Conservation (phyloP, 2,329 filamentous ascomycete genomes). For the Massarina eburnea region DNA sequence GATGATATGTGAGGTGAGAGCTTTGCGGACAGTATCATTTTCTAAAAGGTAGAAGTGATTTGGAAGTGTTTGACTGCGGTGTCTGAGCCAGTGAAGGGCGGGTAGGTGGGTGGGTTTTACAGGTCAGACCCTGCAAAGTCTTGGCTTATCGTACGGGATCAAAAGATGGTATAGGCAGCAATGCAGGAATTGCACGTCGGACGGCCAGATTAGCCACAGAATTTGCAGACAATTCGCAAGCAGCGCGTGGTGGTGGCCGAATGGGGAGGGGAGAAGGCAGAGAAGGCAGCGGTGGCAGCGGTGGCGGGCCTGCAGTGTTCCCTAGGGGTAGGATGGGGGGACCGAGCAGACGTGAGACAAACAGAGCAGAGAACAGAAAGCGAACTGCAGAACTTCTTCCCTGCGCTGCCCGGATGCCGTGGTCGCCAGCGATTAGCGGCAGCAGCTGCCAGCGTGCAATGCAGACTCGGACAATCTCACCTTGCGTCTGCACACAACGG, state of each 20-base stretch:
- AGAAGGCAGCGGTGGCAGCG: constrained; percentile 30
- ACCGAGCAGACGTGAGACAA: no score
- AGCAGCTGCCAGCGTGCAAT: constrained; percentile 26
- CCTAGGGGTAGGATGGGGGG: constrained; percentile 32
- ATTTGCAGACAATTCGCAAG: constrained; percentile 31
- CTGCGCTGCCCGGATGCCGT: constrained; percentile 35
- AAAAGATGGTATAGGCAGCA: constrained; percentile 41
- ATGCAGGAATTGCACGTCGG: constrained; percentile 41
- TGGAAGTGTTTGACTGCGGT: constrained; percentile 31
- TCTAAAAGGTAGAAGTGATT: constrained; percentile 33
- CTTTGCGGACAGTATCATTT: constrained; percentile 46
- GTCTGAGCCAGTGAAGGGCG: constrained; percentile 36
- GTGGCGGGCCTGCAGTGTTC: constrained; percentile 38
- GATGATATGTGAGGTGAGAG: constrained; percentile 34
- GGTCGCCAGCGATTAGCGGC: constrained; percentile 41
- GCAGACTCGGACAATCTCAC: constrained; percentile 40
- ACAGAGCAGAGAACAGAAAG: no score
- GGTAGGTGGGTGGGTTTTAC: constrained; percentile 39
- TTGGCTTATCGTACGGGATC: constrained; percentile 42
- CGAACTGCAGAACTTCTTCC: constrained; percentile 35
- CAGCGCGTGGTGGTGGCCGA: constrained; percentile 31
- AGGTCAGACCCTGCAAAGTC: constrained; percentile 43
- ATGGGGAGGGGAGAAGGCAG: constrained; percentile 28
- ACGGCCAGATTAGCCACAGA: constrained; percentile 38
- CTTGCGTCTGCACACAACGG: constrained; percentile 35